Evolutionary conservation across 129 eudicot genomes (phyloP).

Genomic region (Helichrysum umbraculigerum): DNA sequence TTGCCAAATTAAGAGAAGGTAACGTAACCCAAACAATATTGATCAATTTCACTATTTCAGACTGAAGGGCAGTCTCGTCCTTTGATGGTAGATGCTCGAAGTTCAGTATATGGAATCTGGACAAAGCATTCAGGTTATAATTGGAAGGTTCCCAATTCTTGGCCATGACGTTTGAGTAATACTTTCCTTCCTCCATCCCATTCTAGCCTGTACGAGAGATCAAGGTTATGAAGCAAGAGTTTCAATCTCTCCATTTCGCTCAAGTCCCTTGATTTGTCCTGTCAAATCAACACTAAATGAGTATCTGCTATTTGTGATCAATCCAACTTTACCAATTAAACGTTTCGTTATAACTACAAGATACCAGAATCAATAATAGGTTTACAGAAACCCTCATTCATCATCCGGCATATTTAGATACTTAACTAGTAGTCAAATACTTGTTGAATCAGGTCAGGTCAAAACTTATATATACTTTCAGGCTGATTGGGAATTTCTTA

Average conservation of each 20-base stretch:
- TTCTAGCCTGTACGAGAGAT: constrained; percentile 78
- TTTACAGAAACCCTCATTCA: neutral
- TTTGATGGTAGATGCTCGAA: neutral
- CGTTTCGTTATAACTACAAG: neutral
- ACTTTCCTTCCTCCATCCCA: constrained; percentile 76
- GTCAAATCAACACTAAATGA: constrained; percentile 26
- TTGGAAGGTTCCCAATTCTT: constrained; percentile 75
- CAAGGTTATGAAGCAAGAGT: constrained; percentile 81
- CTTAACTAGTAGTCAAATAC: constrained; percentile 5
- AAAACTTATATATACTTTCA: neutral
- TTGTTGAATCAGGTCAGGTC: neutral
- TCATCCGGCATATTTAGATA: constrained; percentile 1
- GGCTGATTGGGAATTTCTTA: neutral
- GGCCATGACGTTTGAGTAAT: constrained; percentile 63
- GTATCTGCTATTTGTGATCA: neutral
- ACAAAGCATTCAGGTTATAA: constrained; percentile 35
- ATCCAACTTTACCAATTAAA: neutral
- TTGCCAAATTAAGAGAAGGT: neutral
- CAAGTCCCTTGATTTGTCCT: constrained; percentile 48
- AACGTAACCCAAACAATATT: neutral
- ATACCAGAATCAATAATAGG: neutral
- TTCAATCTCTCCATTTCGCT: constrained; percentile 68
- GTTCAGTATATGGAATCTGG: neutral
- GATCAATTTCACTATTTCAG: neutral
- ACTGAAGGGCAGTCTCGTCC: constrained; percentile 18